These are phyloP conservation scores for Cystofilobasidium bisporidii DNA, from an alignment of 768 basidiomycete species.

Conservation along the genomic window DNA sequence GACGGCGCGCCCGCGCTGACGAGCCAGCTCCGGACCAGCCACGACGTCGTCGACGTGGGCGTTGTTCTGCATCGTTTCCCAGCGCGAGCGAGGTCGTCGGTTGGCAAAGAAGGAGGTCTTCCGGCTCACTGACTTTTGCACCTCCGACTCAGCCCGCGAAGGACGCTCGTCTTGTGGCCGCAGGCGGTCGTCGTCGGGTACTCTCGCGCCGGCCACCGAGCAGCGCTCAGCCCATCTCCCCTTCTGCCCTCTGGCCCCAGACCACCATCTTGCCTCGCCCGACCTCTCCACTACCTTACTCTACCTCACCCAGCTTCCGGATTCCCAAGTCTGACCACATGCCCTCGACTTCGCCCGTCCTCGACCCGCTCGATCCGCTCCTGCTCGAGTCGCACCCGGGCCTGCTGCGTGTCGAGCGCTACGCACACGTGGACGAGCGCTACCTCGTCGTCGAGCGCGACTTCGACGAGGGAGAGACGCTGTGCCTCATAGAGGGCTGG, in stretches of 20 bases:
- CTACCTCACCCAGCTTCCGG: neutral
- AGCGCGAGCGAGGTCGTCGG: no score
- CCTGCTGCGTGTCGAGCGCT: constrained; percentile 14
- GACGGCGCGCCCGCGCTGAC: no score
- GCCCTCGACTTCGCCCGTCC: constrained; percentile 1
- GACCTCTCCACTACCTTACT: neutral
- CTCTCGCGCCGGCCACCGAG: no score
- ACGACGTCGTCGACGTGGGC: no score
- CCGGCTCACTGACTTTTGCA: no score
- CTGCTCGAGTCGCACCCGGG: constrained; percentile 23
- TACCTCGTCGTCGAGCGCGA: constrained; percentile 3
- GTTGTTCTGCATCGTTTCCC: no score
- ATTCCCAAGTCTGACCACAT: neutral
- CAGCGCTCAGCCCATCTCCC: no score
- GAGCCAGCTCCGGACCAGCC: no score
- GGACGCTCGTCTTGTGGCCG: no score
- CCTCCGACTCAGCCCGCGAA: no score
- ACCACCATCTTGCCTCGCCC: neutral
- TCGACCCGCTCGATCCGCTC: constrained; percentile 7
- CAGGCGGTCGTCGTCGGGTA: no score
- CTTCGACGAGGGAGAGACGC: constrained; percentile 17
- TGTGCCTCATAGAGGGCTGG: constrained; percentile 11
- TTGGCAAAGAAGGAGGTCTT: no score
- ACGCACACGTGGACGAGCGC: constrained; percentile 3
- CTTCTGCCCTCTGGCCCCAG: neutral